These are phyloP conservation scores for Citrullus mucosospermus DNA, from an alignment of 306 rosid genomes.

Conservation along the genomic window DNA sequence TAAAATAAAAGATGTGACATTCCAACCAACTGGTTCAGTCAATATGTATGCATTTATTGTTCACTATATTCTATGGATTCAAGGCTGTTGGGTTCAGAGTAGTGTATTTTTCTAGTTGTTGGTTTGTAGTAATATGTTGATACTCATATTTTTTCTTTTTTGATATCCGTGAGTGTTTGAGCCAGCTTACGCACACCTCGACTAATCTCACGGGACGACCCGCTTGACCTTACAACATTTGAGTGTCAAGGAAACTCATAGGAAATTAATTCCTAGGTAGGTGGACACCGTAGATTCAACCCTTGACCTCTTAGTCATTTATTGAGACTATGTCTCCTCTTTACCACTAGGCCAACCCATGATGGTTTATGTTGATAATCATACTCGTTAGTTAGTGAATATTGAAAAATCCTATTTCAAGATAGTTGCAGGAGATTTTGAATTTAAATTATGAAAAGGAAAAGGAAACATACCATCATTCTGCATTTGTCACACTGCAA, in stretches of 20 bases:
- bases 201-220: no score
- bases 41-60: background rate
- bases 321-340: no score
- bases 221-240: no score
- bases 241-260: no score
- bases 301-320: no score
- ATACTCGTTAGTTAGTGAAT: background rate
- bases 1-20: background rate
- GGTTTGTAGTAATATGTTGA: background rate
- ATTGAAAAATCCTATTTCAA: background rate
- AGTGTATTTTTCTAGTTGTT: background rate
- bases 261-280: no score
- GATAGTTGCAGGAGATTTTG: background rate
- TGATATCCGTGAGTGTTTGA: no score
- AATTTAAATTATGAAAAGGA: background rate
- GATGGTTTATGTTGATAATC: no score
- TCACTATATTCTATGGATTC: background rate
- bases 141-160: no score
- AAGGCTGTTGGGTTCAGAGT: background rate
- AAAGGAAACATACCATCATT: slow-evolving; percentile 65
- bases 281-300: no score
- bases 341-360: no score
- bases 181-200: no score
- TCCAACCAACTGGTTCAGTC: background rate
- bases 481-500: slow-evolving; percentile 99